Evolutionary conservation across 495 filamentous ascomycete genomes (phyloP).

Genomic region (Trichoderma virens): DNA sequence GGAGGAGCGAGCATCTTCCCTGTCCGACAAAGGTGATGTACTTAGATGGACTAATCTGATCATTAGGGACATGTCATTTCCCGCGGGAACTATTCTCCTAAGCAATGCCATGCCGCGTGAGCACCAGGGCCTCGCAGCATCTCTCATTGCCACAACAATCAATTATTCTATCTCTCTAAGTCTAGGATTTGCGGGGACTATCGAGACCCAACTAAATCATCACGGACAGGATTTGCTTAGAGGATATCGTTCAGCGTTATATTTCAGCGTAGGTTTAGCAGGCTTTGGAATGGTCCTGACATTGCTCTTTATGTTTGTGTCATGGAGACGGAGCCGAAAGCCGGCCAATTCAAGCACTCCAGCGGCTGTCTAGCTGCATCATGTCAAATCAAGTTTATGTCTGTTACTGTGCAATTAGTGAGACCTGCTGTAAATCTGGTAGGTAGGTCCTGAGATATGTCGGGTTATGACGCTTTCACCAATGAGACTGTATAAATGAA

Average conservation of each 20-base stretch:
- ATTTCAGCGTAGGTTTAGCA: constrained; percentile 26
- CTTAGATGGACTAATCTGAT: neutral
- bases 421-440: too few species aligned
- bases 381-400: neutral
- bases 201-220: constrained; percentile 30
- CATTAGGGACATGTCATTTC: constrained; percentile 30
- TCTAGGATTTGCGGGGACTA: constrained; percentile 40
- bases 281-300: constrained; percentile 21
- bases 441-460: too few species aligned
- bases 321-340: neutral
- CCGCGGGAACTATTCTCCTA: constrained; percentile 32
- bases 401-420: too few species aligned
- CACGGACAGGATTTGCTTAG: constrained; percentile 28
- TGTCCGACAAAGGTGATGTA: neutral
- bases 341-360: neutral
- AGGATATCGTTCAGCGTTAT: constrained; percentile 31
- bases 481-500: too few species aligned
- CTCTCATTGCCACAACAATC: constrained; percentile 35
- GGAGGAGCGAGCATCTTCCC: neutral
- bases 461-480: too few species aligned
- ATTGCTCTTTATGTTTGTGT: constrained; percentile 13
- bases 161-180: constrained; percentile 39
- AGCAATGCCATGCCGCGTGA: constrained; percentile 30
- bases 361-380: neutral
- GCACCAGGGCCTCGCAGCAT: constrained; percentile 38